These are phyloP conservation scores for Starmerella vitae DNA, from an alignment of 805 yeast genomes.

Conservation along the genomic window DNA sequence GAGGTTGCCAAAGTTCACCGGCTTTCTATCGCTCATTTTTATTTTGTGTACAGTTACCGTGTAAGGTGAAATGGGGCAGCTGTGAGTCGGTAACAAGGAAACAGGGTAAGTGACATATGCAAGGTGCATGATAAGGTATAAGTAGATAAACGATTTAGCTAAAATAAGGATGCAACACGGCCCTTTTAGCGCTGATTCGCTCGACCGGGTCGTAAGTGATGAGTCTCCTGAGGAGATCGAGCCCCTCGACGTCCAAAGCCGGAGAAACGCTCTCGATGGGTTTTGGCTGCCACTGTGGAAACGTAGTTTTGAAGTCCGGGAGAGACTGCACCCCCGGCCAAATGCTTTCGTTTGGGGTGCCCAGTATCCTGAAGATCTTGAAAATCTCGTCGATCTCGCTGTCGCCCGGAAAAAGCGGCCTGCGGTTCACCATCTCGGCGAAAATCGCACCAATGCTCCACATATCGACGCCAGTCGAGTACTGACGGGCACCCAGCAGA, in stretches of 20 bases:
- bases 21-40: constrained; percentile 47
- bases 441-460: constrained; percentile 98
- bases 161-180: constrained; percentile 78
- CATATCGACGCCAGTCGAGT: constrained; percentile 96
- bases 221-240: constrained; percentile 62
- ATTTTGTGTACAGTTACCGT: neutral
- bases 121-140: too few species aligned
- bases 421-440: constrained; percentile 94
- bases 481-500: constrained; percentile 87
- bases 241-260: constrained; percentile 66
- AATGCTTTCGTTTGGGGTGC: constrained; percentile 81
- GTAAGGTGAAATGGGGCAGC: neutral
- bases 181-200: constrained; percentile 88
- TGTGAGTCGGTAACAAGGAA: too few species aligned
- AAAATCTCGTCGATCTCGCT: constrained; percentile 95
- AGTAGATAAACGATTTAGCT: too few species aligned
- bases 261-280: constrained; percentile 60
- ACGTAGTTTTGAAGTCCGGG: constrained; percentile 86
- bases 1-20: constrained; percentile 77
- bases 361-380: constrained; percentile 79
- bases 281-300: constrained; percentile 79
- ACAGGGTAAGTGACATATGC: too few species aligned
- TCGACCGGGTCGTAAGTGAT: constrained; percentile 86
- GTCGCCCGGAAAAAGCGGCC: constrained; percentile 93
- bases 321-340: constrained; percentile 91